Evolutionary conservation across 2,329 filamentous ascomycete genomes (phyloP).

Genomic region (Graphilbum fragrans): DNA sequence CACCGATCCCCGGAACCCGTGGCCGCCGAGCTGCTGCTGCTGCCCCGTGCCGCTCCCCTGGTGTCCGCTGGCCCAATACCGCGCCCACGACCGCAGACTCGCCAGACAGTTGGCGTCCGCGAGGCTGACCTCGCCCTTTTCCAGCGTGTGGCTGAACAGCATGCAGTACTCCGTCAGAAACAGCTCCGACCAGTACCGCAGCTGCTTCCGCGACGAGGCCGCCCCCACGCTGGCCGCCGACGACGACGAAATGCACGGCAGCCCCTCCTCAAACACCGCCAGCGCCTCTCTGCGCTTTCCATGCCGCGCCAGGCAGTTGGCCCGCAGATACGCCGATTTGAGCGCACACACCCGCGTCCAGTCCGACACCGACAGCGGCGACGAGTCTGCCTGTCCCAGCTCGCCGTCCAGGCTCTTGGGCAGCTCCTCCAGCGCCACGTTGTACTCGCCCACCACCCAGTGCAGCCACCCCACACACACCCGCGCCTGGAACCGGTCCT

Average conservation of each 20-base stretch:
- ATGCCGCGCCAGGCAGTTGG: constrained; percentile 43
- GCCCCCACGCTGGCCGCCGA: constrained; percentile 35
- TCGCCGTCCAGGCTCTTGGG: constrained; percentile 46
- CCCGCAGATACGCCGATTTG: constrained; percentile 68
- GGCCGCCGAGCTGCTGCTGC: constrained; percentile 36
- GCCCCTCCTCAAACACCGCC: constrained; percentile 50
- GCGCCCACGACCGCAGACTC: constrained; percentile 55
- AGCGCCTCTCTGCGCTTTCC: constrained; percentile 46
- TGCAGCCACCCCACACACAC: constrained; percentile 79
- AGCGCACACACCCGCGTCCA: constrained; percentile 78
- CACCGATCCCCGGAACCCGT: constrained; percentile 46
- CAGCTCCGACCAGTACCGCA: constrained; percentile 68
- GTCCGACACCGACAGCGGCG: constrained; percentile 40
- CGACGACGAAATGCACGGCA: constrained; percentile 47
- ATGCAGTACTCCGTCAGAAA: constrained; percentile 65
- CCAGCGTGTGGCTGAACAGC: constrained; percentile 48
- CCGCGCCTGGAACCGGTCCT: constrained; percentile 64
- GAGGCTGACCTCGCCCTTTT: constrained; percentile 35
- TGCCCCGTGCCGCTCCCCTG: constrained; percentile 21
- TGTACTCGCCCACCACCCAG: constrained; percentile 62
- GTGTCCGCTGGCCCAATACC: constrained; percentile 54
- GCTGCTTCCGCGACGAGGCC: constrained; percentile 37
- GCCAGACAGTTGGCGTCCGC: constrained; percentile 40
- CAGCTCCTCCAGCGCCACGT: constrained; percentile 45
- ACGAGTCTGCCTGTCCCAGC: constrained; percentile 32